These are phyloP conservation scores for Fusarium sulawesiense DNA, from an alignment of 2,329 filamentous ascomycete genomes.

Conservation along the genomic window DNA sequence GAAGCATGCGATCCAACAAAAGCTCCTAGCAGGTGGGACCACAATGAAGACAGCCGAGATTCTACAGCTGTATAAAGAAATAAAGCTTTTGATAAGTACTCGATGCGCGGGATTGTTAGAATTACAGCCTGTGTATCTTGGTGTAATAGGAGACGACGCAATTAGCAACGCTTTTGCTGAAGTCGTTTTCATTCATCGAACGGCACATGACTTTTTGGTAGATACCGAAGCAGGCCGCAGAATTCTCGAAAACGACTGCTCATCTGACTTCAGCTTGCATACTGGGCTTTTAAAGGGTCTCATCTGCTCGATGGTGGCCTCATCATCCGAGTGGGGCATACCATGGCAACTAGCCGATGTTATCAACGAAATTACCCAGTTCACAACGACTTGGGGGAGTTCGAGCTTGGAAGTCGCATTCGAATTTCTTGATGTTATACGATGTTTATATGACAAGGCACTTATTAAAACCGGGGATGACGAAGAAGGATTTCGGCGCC, in stretches of 20 bases:
- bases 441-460: neutral
- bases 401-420: rapidly evolving
- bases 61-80: rapidly evolving
- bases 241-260: rapidly evolving
- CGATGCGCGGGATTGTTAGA: neutral
- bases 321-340: neutral
- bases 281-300: neutral
- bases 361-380: rapidly evolving
- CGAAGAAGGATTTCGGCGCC: rapidly evolving
- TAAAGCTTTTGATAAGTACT: rapidly evolving
- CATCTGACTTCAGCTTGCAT: rapidly evolving
- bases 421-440: neutral
- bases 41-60: rapidly evolving
- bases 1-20: rapidly evolving
- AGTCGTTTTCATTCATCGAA: neutral
- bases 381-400: rapidly evolving
- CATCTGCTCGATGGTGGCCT: rapidly evolving
- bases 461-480: rapidly evolving
- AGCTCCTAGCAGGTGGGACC: rapidly evolving
- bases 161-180: neutral
- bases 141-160: too few species aligned
- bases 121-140: rapidly evolving
- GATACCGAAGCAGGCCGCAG: neutral
- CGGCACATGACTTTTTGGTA: neutral
- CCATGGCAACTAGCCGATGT: rapidly evolving